phyloP scores from a whole-genome alignment of 148 eudicot genomes.

The Arbutus unedo region DNA sequence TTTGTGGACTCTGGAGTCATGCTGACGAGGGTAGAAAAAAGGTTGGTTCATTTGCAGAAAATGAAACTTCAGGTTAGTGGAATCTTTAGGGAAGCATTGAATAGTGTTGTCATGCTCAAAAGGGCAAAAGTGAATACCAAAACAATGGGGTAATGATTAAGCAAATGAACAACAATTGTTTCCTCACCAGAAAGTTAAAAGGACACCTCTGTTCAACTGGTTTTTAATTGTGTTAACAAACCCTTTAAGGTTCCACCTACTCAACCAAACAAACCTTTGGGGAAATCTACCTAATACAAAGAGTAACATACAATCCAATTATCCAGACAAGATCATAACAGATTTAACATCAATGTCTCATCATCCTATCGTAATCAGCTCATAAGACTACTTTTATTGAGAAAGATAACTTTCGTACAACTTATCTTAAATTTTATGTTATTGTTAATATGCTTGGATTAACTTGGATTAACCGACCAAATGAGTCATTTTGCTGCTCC shows the following conservation, averaged over 20 bases:
- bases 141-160: constrained; percentile 5
- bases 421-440: too few relatives aligned
- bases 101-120: background rate
- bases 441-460: too few relatives aligned
- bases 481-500: too few relatives aligned
- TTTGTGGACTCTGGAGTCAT: background rate
- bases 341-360: too few relatives aligned
- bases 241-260: background rate
- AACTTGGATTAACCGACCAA: too few relatives aligned
- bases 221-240: constrained; percentile 1
- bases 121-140: constrained; percentile 8
- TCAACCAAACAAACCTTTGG: too few relatives aligned
- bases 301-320: background rate
- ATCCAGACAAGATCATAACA: background rate
- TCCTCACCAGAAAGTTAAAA: background rate
- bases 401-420: background rate
- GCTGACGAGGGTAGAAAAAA: constrained; percentile 1
- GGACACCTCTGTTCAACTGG: background rate
- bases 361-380: background rate
- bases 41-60: background rate
- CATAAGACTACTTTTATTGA: background rate
- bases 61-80: background rate
- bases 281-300: background rate
- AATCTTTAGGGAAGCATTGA: background rate
- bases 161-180: constrained; percentile 8